Conservation (phyloP, 108 stramenopile species). For the Cyclostephanos tholiformis region DNA sequence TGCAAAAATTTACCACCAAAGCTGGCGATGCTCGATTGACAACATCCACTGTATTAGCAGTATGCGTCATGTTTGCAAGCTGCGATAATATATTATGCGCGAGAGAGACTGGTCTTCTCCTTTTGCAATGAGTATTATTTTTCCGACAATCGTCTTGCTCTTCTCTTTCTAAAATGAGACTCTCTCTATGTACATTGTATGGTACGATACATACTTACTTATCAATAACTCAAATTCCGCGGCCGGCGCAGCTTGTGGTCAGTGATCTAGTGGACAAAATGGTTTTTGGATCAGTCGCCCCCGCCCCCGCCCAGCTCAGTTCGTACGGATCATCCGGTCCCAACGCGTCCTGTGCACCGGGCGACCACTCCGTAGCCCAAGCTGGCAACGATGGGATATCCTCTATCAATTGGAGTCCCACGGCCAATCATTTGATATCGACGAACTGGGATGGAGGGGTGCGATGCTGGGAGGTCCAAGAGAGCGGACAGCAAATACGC, state of each 20-base stretch:
- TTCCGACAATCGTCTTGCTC: too few relatives aligned
- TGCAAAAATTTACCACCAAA: not conserved
- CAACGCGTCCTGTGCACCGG: constrained; percentile 49
- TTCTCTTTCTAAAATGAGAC: too few relatives aligned
- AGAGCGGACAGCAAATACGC: constrained; percentile 69
- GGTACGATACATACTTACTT: not conserved
- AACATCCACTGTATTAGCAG: not conserved
- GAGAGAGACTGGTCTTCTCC: not conserved
- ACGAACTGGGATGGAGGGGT: constrained; percentile 88
- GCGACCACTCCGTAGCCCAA: constrained; percentile 69
- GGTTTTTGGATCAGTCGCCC: constrained; percentile 39
- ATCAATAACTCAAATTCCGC: too few relatives aligned
- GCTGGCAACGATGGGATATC: constrained; percentile 83
- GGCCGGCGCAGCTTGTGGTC: too few relatives aligned
- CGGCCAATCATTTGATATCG: constrained; percentile 71
- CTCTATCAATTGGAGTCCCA: constrained; percentile 71
- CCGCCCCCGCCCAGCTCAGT: constrained; percentile 20
- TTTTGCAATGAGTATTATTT: too few relatives aligned
- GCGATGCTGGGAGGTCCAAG: constrained; percentile 87
- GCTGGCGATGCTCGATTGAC: not conserved
- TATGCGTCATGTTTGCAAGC: not conserved
- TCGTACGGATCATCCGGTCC: constrained; percentile 30
- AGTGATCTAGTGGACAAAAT: constrained; percentile 5
- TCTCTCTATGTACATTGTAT: too few relatives aligned
- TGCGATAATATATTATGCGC: not conserved